Percentiles rank a stretch among this genome's conserved stretches.
Conservation (phyloP, 2,329 filamentous ascomycete genomes). For the Ascosphaera apis region DNA sequence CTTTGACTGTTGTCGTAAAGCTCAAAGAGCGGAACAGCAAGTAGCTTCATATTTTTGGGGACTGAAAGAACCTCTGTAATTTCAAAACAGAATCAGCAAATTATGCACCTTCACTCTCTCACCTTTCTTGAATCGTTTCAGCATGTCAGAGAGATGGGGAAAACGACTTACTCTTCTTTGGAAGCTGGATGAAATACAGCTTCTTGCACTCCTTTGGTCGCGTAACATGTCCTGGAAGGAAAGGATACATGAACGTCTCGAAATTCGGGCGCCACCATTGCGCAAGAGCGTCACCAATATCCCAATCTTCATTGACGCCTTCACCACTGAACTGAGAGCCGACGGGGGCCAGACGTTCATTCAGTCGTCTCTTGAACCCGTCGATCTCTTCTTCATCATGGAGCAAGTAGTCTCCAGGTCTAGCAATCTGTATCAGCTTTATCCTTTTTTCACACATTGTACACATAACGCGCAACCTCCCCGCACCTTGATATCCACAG, state of each 20-base stretch:
- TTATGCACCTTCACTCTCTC: conserved; percentile 1
- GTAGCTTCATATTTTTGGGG: conserved; percentile 98
- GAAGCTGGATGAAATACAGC: conserved; percentile 88
- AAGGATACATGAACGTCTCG: conserved; percentile 99
- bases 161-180: conserved; percentile 54
- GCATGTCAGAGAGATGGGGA: neutral
- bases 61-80: conserved; percentile 73
- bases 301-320: conserved; percentile 80
- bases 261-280: conserved; percentile 99
- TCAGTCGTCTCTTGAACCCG: conserved; percentile 83
- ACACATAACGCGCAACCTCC: too few species aligned
- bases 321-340: conserved; percentile 59
- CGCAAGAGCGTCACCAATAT: conserved; percentile 79
- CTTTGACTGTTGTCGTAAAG: conserved; percentile 91
- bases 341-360: conserved; percentile 84
- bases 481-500: too few species aligned
- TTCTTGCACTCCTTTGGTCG: conserved; percentile 98
- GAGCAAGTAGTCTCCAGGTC: conserved; percentile 77
- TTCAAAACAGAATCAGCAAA: neutral
- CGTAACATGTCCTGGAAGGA: conserved; percentile 86
- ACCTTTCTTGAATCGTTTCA: neutral
- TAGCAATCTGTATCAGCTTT: conserved; percentile 13
- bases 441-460: neutral
- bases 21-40: conserved; percentile 90
- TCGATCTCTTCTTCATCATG: conserved; percentile 71